phyloP scores from a whole-genome alignment of 139 green algal species.

The Bryopsis sp. region DNA sequence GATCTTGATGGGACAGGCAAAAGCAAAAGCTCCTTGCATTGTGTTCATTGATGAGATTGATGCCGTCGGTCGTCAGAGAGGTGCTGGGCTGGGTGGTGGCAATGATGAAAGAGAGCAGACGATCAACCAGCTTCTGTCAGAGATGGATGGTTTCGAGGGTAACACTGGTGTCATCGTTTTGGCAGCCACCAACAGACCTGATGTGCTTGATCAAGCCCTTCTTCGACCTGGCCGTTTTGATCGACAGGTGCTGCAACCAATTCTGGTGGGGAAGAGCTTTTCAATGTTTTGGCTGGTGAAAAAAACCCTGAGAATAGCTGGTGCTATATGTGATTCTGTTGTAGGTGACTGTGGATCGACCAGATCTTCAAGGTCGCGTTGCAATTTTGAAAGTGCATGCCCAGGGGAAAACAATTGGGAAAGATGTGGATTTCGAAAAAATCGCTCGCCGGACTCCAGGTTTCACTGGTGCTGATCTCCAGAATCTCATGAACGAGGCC shows the following conservation, averaged over 20 bases:
- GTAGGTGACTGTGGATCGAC: slow-evolving; percentile 89
- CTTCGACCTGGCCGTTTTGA: slow-evolving; percentile 97
- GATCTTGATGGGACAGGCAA: no score
- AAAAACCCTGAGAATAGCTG: no score
- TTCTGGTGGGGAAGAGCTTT: no score
- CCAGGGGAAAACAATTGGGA: slow-evolving; percentile 88
- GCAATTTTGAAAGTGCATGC: slow-evolving; percentile 92
- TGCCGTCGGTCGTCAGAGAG: slow-evolving; percentile 88
- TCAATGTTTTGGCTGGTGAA: background rate
- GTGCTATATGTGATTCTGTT: slow-evolving; percentile 18
- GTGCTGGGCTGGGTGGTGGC: slow-evolving; percentile 88
- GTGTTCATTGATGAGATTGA: slow-evolving; percentile 99
- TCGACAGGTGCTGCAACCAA: no score
- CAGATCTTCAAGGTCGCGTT: slow-evolving; percentile 80
- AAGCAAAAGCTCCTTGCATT: slow-evolving; percentile 98
- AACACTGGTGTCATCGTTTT: slow-evolving; percentile 98
- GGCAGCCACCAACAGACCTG: slow-evolving; percentile 93
- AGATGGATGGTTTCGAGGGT: slow-evolving; percentile 98
- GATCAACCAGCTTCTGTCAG: slow-evolving; percentile 80
- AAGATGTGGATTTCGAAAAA: slow-evolving; percentile 91
- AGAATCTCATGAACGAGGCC: slow-evolving; percentile 99
- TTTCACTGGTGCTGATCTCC: slow-evolving; percentile 91
- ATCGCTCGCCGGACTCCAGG: slow-evolving; percentile 90
- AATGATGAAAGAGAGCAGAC: slow-evolving; percentile 95
- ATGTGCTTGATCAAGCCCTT: slow-evolving; percentile 96